phyloP scores from a whole-genome alignment of 148 eudicot genomes.

The Vaccinium myrtillus region DNA sequence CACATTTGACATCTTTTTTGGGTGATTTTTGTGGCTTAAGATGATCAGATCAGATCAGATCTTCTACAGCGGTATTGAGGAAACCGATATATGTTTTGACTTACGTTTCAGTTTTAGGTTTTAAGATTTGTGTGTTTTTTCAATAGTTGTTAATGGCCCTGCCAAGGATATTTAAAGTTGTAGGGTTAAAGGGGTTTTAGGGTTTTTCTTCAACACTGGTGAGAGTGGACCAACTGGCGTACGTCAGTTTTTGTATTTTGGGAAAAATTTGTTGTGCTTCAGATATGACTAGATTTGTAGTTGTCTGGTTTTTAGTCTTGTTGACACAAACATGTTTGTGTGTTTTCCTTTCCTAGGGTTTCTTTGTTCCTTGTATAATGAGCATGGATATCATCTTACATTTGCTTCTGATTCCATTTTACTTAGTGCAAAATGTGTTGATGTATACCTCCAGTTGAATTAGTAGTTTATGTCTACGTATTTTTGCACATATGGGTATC shows the following conservation, averaged over 20 bases:
- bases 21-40: background rate
- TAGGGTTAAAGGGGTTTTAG: background rate
- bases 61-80: background rate
- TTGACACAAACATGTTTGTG: background rate
- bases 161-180: background rate
- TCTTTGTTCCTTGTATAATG: background rate
- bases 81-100: background rate
- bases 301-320: too few relatives aligned
- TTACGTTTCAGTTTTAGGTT: background rate
- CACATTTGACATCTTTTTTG: background rate
- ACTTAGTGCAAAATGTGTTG: too few relatives aligned
- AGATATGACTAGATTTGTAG: too few relatives aligned
- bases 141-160: background rate
- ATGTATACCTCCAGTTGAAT: too few relatives aligned
- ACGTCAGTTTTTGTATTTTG: background rate
- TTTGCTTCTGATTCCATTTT: background rate
- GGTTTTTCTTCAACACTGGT: background rate
- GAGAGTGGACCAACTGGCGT: background rate
- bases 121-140: background rate
- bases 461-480: too few relatives aligned
- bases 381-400: background rate
- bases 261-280: background rate
- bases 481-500: background rate
- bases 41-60: constrained; percentile 1
- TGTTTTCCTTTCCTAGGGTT: background rate